phyloP scores from a whole-genome alignment of 2,329 filamentous ascomycete species.

The Colletotrichum incanum region DNA sequence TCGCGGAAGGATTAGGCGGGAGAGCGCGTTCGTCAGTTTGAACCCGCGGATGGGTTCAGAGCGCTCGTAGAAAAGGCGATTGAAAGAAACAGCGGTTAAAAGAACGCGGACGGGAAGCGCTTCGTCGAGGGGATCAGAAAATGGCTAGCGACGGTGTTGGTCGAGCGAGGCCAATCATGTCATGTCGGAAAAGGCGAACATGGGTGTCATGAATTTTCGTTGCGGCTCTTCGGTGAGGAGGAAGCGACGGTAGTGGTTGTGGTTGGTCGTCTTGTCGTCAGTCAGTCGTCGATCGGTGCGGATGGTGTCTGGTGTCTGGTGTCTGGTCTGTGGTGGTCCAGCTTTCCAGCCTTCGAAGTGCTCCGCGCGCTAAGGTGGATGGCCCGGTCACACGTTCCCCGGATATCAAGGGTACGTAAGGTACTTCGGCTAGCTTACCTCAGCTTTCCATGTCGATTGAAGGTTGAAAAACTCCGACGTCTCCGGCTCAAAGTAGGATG shows the following conservation, averaged over 20 bases:
- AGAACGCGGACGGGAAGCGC: not conserved
- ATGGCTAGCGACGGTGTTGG: not conserved
- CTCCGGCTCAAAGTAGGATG: not conserved
- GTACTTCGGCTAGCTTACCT: conserved; percentile 3
- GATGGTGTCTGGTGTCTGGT: conserved; percentile 7
- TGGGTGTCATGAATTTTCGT: conserved; percentile 23
- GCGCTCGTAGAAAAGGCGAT: conserved; percentile 7
- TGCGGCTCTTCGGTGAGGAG: conserved; percentile 38
- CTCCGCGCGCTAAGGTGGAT: conserved; percentile 20
- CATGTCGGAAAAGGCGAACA: conserved; percentile 19
- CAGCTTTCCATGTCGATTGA: not conserved
- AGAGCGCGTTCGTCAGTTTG: conserved; percentile 15
- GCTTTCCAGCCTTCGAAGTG: conserved; percentile 19
- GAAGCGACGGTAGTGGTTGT: conserved; percentile 19
- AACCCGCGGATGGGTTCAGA: conserved; percentile 17
- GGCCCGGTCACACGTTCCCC: conserved; percentile 20
- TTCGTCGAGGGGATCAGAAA: conserved; percentile 18
- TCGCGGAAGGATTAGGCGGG: not conserved
- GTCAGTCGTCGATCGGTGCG: conserved; percentile 26
- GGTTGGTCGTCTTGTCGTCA: conserved; percentile 29
- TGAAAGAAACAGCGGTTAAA: conserved; percentile 1
- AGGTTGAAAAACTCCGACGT: not conserved
- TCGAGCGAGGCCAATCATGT: conserved; percentile 28
- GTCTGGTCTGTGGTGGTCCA: conserved; percentile 1
- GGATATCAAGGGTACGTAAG: conserved; percentile 11